These are phyloP conservation scores for Phytopythium montanum DNA, from an alignment of 352 stramenopile genomes.

Conservation along the genomic window DNA sequence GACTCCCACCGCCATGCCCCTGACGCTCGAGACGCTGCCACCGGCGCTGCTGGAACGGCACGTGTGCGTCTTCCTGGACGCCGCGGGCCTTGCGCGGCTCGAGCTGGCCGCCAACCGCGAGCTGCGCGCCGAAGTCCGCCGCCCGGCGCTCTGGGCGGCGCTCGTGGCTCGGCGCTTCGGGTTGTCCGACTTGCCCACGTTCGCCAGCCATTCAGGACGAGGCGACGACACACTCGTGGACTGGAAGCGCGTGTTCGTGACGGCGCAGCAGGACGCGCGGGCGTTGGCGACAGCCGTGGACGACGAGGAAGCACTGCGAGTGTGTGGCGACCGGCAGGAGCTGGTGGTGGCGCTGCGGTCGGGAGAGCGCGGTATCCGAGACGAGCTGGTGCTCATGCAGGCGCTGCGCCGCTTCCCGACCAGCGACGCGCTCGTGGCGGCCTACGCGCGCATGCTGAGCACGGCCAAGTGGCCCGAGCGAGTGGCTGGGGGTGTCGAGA, in stretches of 20 bases:
- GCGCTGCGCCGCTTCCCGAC: conserved; percentile 44
- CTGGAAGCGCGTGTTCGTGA: conserved; percentile 48
- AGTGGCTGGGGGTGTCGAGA: not conserved
- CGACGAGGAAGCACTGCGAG: conserved; percentile 29
- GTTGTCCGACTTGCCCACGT: conserved; percentile 26
- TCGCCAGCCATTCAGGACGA: not conserved
- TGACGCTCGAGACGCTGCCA: conserved; percentile 24
- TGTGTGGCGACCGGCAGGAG: conserved; percentile 26
- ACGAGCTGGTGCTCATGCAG: conserved; percentile 65
- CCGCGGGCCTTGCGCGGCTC: conserved; percentile 27
- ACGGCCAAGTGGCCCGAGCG: conserved; percentile 1
- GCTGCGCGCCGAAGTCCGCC: conserved; percentile 27
- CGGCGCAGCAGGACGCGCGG: conserved; percentile 30
- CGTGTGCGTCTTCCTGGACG: conserved; percentile 46
- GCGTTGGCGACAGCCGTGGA: conserved; percentile 18
- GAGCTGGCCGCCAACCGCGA: conserved; percentile 25
- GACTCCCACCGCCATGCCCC: conserved; percentile 1
- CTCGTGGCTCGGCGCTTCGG: conserved; percentile 43
- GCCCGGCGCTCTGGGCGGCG: conserved; percentile 32
- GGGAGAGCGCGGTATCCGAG: conserved; percentile 33
- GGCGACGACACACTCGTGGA: conserved; percentile 9
- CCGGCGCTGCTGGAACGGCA: conserved; percentile 33
- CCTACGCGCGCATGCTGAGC: conserved; percentile 52
- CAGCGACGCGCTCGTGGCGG: conserved; percentile 35
- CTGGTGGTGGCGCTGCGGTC: conserved; percentile 20